Percentiles rank a stretch among this genome's conserved stretches.
Conservation (phyloP, 345 rosid species). For the Euphorbia lathyris region DNA sequence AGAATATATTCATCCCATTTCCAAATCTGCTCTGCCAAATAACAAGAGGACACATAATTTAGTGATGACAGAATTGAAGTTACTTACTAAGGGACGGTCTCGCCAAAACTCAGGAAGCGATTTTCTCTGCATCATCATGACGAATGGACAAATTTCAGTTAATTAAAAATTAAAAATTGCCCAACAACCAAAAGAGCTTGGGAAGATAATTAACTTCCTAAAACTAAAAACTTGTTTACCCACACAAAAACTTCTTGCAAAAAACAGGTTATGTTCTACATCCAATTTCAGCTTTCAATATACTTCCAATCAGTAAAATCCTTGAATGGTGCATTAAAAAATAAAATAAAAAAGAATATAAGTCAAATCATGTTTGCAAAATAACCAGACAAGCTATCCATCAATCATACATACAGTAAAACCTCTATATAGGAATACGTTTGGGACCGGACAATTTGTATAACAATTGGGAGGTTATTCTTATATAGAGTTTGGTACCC, state of each 20-base stretch:
- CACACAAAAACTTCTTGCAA: neutral
- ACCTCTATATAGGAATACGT: no score
- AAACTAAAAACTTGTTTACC: neutral
- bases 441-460: no score
- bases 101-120: conserved; percentile 96
- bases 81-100: conserved; percentile 73
- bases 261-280: neutral
- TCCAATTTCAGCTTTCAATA: neutral
- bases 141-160: neutral
- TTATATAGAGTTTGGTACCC: no score
- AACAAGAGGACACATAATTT: neutral
- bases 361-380: neutral
- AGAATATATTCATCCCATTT: neutral
- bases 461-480: no score
- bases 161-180: conserved; percentile 10
- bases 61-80: neutral
- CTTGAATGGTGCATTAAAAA: neutral
- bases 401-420: no score
- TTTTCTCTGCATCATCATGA: conserved; percentile 56
- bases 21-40: no score
- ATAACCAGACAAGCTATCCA: neutral
- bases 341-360: neutral
- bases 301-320: neutral
- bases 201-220: neutral
- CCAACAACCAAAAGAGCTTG: conserved; percentile 6